Evolutionary conservation across 345 rosid species (phyloP), one percentile per base, ranked within the genome.

Genomic region (Salix caprea): DNA sequence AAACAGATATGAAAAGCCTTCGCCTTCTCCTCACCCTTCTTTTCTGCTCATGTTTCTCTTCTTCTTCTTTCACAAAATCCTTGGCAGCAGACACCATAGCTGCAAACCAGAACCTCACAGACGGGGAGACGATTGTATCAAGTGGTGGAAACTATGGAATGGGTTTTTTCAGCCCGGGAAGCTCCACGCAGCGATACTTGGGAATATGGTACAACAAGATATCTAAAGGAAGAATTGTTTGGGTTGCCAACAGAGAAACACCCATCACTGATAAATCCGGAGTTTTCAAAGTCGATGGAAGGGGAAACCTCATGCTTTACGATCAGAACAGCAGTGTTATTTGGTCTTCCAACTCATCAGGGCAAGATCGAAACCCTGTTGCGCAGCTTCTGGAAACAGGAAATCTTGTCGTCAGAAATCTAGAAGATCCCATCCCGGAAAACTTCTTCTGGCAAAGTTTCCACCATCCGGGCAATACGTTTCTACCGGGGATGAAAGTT

Each of bases 401-500:
- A 9, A 76, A 76, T 61, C 66, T 76, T 42, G 74, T 70, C 2
- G 21, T 76, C 19, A 76, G 50, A 15, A 12, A 42, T 40, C 9
- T 16, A 2, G 50, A 61, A 4, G 69, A 62, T 30, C 10, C 21
- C 0, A 58, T 14, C 24, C 67, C 10, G 24, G 79, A 60, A 36
- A 61, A 58, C 13, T 60, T 28, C 26, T 12, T 69, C 1, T 76
- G 79, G 79, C 74, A 76, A 16, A 76, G 79, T 42, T 76, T 76
- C 39, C 21, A 50, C n/a, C 40, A 70, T 48, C 74, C 75, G 23
- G 66, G 32, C 1, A 37, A 72, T 10, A 56, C 75, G 13, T 19
- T 72, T 10, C 67, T 72, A 10, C 75, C 75, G 6, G 75, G 52
- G 13, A 56, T 56, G 75, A 72, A 72, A n/a, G 18, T 72, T 19